Evolutionary conservation across 2,329 filamentous ascomycete species (phyloP).

Genomic region (Arachnomyces sp.): DNA sequence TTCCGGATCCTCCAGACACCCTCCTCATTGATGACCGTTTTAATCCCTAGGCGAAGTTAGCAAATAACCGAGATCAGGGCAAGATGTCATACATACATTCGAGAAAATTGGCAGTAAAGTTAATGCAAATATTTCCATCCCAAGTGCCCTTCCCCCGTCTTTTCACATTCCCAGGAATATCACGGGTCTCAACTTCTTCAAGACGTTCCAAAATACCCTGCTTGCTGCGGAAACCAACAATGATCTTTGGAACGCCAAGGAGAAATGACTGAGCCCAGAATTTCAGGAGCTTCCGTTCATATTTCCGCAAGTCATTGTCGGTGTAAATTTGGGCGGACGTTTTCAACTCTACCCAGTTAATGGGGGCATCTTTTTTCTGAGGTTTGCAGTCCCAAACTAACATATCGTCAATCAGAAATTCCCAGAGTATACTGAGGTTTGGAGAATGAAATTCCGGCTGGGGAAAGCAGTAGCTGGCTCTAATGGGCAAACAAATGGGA

Average conservation of each 20-base stretch:
- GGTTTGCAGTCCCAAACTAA: slow-evolving; percentile 80
- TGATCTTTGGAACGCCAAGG: slow-evolving; percentile 82
- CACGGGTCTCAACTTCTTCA: slow-evolving; percentile 71
- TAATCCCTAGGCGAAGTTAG: slow-evolving; percentile 47
- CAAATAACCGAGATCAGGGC: slow-evolving; percentile 2
- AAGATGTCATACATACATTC: slow-evolving; percentile 60
- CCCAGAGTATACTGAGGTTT: slow-evolving; percentile 1
- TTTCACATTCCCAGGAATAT: slow-evolving; percentile 69
- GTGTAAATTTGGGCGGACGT: slow-evolving; percentile 68
- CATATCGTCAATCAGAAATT: slow-evolving; percentile 2
- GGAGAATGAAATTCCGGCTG: not conserved
- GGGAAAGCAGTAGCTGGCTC: too few relatives aligned
- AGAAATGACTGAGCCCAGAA: slow-evolving; percentile 97
- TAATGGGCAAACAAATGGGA: slow-evolving; percentile 2
- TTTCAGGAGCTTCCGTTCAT: slow-evolving; percentile 84
- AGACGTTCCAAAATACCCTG: slow-evolving; percentile 64
- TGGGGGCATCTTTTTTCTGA: slow-evolving; percentile 53
- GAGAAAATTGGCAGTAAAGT: slow-evolving; percentile 72
- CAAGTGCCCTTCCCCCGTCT: slow-evolving; percentile 60
- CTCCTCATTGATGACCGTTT: slow-evolving; percentile 53
- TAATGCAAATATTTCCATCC: slow-evolving; percentile 92
- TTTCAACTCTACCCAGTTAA: slow-evolving; percentile 93
- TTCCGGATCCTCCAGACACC: slow-evolving; percentile 78
- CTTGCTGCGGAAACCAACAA: slow-evolving; percentile 77
- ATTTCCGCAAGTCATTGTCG: slow-evolving; percentile 62